Evolutionary conservation across 495 filamentous ascomycete species (phyloP), one percentile per base, ranked within the genome.

Genomic region (Podospora appendiculata): DNA sequence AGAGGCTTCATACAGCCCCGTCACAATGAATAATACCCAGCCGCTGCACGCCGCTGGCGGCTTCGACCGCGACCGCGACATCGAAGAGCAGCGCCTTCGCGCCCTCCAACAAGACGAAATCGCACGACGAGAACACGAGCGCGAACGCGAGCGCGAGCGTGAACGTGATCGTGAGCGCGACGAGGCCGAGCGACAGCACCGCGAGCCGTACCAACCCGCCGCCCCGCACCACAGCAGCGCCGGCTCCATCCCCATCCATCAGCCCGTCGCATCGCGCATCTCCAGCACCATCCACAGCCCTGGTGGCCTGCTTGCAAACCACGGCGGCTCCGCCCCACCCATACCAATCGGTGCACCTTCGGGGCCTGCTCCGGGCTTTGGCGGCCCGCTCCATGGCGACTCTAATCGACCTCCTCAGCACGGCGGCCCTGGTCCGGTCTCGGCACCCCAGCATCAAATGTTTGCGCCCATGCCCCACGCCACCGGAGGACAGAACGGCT

Each of bases 231-330:
- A 94, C 64, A 90, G 86, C 66, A 89, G 88, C 57, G 82, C 87
- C 11, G 87, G 84, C 35, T 86, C 89, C 0, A 85, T 95, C 46
- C 88, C 88, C 32, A 80, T 96, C 58, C 90, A 96, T 63, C 90
- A 96, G 62, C 90, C 90, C 3, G 88, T 95, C 45, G 90, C 90
- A 41, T 89, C 86, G 40, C 81, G 88, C 59, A 79, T 89, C 13
- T 74, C 88, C 8, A 86, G 83, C 48, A 82, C 84, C 36, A 90
- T 94, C 47, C 90, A 93, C 61, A 90, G 88, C 38, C 90, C 90
- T 11, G 88, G 89, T 60, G 90, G 90, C 11, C 75, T 96, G 9
- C 80, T 95, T 34, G 85, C 86, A 1, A 90, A 86, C 55, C 79
- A 88, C 53, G 82, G 84, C 34, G 71, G 73, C 45, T 64, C 74